A percentile compares a stretch with the other conserved stretches of the same genome.
phyloP scores from a whole-genome alignment of 345 rosid genomes.

The Arabidopsis thaliana region DNA sequence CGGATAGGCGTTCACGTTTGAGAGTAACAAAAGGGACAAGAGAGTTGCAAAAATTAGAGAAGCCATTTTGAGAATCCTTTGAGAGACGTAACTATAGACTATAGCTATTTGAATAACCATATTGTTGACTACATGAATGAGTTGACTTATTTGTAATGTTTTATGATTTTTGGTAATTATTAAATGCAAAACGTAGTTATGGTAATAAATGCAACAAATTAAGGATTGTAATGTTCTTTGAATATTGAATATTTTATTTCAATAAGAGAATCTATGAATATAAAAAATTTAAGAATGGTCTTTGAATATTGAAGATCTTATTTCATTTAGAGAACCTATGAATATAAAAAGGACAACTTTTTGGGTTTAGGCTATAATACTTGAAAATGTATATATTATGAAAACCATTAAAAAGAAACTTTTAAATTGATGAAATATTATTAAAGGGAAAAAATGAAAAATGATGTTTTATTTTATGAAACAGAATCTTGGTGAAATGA shows the following conservation, averaged over 20 bases:
- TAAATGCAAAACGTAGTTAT: background rate
- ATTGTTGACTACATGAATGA: conserved; percentile 5
- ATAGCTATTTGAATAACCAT: background rate
- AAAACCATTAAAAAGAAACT: too few species aligned
- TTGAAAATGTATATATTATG: too few species aligned
- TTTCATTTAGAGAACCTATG: too few species aligned
- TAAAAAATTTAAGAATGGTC: background rate
- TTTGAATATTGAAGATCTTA: too few species aligned
- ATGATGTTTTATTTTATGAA: too few species aligned
- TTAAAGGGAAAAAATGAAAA: too few species aligned
- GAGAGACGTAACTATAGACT: background rate
- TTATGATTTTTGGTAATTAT: background rate
- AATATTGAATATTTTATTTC: background rate
- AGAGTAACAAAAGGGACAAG: conserved; percentile 6
- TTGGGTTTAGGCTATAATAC: too few species aligned
- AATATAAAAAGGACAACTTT: too few species aligned
- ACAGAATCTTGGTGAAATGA: too few species aligned
- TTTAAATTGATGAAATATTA: too few species aligned
- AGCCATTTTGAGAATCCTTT: background rate
- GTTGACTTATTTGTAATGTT: background rate
- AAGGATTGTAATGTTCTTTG: background rate
- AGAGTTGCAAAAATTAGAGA: background rate
- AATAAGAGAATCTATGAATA: background rate
- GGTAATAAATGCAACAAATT: background rate
- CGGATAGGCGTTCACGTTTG: background rate